A percentile compares a stretch with the other conserved stretches of the same genome.
phyloP scores from a whole-genome alignment of 805 yeast species.

The Starmerella powellii region DNA sequence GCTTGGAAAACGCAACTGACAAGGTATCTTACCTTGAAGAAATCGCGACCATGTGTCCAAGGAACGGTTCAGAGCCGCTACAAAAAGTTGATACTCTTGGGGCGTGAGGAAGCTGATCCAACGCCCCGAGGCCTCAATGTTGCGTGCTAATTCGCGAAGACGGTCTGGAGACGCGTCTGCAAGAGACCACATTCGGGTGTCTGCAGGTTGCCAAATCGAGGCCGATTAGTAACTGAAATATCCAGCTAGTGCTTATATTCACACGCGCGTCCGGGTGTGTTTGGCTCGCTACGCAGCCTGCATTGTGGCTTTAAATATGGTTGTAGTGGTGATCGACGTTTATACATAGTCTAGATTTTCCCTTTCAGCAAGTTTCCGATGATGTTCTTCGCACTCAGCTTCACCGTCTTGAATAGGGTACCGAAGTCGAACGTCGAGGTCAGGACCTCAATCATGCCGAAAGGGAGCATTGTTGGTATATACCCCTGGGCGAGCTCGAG shows the following conservation, averaged over 20 bases:
- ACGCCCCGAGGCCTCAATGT: slow-evolving; percentile 14
- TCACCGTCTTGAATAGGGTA: slow-evolving; percentile 57
- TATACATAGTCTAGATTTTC: slow-evolving; percentile 41
- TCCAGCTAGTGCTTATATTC: not conserved
- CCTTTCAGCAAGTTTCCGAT: slow-evolving; percentile 49
- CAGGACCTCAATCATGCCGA: slow-evolving; percentile 73
- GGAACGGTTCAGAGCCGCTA: slow-evolving; percentile 25
- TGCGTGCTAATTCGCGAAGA: slow-evolving; percentile 14
- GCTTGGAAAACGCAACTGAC: slow-evolving; percentile 19
- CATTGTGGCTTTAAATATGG: too few species aligned
- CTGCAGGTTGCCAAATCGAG: slow-evolving; percentile 1
- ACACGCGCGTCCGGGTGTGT: not conserved
- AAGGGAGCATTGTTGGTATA: slow-evolving; percentile 96
- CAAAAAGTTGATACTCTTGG: slow-evolving; percentile 31
- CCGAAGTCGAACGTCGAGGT: slow-evolving; percentile 69
- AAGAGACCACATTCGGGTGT: slow-evolving; percentile 17
- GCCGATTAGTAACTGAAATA: slow-evolving; percentile 5
- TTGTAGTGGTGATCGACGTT: not conserved
- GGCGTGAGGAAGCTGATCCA: slow-evolving; percentile 29
- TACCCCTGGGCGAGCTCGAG: slow-evolving; percentile 96
- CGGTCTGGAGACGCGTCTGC: slow-evolving; percentile 20
- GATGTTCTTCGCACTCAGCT: slow-evolving; percentile 73
- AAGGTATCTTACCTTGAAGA: slow-evolving; percentile 25
- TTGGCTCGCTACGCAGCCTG: too few species aligned
- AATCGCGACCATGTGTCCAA: slow-evolving; percentile 29